These are phyloP conservation scores for Xylaria digitata DNA, from an alignment of 2,329 filamentous ascomycete species.

Conservation along the genomic window DNA sequence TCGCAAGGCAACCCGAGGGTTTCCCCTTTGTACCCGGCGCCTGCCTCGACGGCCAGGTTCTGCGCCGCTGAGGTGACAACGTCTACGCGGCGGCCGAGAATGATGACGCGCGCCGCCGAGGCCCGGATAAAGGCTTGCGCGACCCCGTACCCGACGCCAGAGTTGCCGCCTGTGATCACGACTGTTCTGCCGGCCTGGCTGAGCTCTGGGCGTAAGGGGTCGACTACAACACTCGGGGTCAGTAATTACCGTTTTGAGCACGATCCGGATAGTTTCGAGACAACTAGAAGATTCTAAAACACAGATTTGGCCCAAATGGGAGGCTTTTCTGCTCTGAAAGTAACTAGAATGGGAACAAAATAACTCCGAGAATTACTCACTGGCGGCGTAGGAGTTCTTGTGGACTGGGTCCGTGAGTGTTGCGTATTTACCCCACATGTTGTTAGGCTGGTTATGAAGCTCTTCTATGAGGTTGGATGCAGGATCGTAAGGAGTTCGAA, in stretches of 20 bases:
- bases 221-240: too few species aligned
- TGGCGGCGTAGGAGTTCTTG: constrained; percentile 52
- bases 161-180: constrained; percentile 74
- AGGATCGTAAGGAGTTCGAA: not conserved
- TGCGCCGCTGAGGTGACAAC: constrained; percentile 49
- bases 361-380: too few species aligned
- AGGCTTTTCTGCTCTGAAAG: too few species aligned
- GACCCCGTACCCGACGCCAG: constrained; percentile 73
- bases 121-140: constrained; percentile 66
- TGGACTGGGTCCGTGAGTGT: constrained; percentile 50
- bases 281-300: too few species aligned
- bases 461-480: not conserved
- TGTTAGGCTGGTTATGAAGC: not conserved
- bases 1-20: constrained; percentile 43
- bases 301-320: too few species aligned
- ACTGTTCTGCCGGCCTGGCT: constrained; percentile 62
- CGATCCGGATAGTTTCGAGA: too few species aligned
- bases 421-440: constrained; percentile 32
- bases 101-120: constrained; percentile 52
- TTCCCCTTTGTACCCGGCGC: constrained; percentile 22
- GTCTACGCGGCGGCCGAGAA: constrained; percentile 53
- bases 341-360: too few species aligned
- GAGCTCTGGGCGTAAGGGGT: constrained; percentile 52
- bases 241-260: too few species aligned
- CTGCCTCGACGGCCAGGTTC: constrained; percentile 37